Evolutionary conservation across 306 rosid genomes (phyloP), one percentile per base, ranked within the genome.

Genomic region (Erythrophleum fordii): DNA sequence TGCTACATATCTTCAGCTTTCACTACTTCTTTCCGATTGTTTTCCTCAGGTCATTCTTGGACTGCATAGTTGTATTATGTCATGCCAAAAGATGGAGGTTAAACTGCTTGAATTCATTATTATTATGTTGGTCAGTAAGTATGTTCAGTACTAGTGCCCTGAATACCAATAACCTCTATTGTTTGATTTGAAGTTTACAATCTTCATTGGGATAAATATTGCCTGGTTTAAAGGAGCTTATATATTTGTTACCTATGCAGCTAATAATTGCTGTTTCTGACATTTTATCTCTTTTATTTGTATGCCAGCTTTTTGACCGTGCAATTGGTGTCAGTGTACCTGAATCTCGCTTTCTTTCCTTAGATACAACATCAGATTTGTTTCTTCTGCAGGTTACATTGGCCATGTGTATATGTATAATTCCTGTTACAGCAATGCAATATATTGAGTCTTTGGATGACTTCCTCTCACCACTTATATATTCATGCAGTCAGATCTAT

Each of bases 401-500:
- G 49, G 55, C 75, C 76, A 77, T 22, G 53, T 72, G 59, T 12
- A 22, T 48, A 12, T 77, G 28, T 75, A 35, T 72, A 42, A 25
- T 77, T 37, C 37, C 5, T 51, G 56, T 55, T 78, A n/a, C 55
- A n/a, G 41, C 44, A 9, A 22, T 71, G 23, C 62, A 42, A 13
- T 34, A 31, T 29, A 34, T 31, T 64, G 73, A 44, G 28, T 79
- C 59, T 8, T 25, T 35, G 59, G 26, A 62, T 69, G 72, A 79
- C 14, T 29, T 62, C 35, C 12, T 75, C 41, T 53, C 72, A 28
- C 60, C 78, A 72, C 74, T 75, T 25, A 55, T 81, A 62, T 80
- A 29, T 44, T 77, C 59, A 69, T 88, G 85, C 94, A 91, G 97
- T 91, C 97, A 49, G 91, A 90, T 86, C 83, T 91, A 13, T 93